Conservation (phyloP, 2,329 filamentous ascomycete species). For the Calonectria montana region DNA sequence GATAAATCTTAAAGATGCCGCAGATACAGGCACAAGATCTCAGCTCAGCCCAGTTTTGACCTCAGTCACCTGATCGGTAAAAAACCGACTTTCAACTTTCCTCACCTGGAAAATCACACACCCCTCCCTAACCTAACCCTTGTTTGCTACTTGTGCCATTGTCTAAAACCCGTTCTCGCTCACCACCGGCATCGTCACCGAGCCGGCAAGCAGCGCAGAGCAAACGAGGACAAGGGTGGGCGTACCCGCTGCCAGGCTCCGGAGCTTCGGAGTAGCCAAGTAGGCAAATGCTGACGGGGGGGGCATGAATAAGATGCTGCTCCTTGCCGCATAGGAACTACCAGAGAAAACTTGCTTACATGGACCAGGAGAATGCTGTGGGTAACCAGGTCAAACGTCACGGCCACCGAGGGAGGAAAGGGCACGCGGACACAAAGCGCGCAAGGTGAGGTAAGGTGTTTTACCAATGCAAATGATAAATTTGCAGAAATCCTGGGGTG, state of each 20-base stretch:
- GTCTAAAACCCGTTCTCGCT: neutral
- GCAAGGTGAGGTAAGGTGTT: slow-evolving; percentile 9
- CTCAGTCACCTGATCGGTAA: neutral
- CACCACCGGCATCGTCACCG: slow-evolving; percentile 30
- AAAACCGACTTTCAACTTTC: neutral
- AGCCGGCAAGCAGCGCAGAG: slow-evolving; percentile 32
- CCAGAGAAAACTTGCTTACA: neutral
- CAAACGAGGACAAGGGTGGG: neutral
- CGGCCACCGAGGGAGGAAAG: neutral
- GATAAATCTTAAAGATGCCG: slow-evolving; percentile 4
- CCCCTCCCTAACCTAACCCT: neutral
- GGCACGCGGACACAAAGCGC: neutral
- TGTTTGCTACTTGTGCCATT: neutral
- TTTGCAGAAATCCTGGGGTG: neutral
- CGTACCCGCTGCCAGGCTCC: slow-evolving; percentile 17
- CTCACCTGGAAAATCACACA: neutral
- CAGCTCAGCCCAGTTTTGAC: neutral
- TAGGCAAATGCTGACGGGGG: slow-evolving; percentile 1
- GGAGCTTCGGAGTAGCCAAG: slow-evolving; percentile 39
- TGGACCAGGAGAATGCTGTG: neutral
- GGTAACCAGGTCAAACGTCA: neutral
- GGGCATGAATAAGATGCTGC: neutral
- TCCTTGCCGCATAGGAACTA: neutral
- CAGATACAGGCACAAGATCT: slow-evolving; percentile 17
- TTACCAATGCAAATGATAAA: slow-evolving; percentile 18